phyloP scores from a whole-genome alignment of 139 green algal species.

The Chlorella vulgaris region DNA sequence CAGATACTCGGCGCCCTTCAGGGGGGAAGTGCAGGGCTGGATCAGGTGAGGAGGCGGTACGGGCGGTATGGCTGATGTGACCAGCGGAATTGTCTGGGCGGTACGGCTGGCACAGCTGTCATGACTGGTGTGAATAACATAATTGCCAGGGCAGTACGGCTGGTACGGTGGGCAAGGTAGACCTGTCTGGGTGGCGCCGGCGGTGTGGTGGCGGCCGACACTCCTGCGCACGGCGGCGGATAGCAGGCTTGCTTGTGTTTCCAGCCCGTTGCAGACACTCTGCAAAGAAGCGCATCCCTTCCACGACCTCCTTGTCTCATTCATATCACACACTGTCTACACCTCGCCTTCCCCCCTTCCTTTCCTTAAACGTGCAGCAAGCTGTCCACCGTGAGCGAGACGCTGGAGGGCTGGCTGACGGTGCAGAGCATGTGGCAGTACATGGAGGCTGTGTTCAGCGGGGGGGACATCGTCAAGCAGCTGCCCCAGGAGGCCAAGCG shows the following conservation, averaged over 20 bases:
- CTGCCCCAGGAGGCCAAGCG: constrained; percentile 94
- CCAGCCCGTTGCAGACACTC: background rate
- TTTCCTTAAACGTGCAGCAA: constrained; percentile 64
- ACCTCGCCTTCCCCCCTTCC: constrained; percentile 39
- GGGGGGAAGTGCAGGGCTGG: constrained; percentile 79
- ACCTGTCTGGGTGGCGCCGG: no score
- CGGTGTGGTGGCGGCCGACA: no score
- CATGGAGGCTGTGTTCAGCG: constrained; percentile 96
- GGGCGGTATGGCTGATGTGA: background rate
- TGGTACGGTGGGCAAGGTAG: no score
- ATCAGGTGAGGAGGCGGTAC: constrained; percentile 2
- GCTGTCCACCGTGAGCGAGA: constrained; percentile 89
- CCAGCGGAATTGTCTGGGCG: background rate
- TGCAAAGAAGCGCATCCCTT: background rate
- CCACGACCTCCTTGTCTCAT: background rate
- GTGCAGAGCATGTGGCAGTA: constrained; percentile 97
- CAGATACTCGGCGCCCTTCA: constrained; percentile 87
- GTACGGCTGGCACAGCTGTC: background rate
- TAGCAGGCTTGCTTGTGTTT: no score
- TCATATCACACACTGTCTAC: background rate
- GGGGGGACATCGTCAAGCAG: constrained; percentile 97
- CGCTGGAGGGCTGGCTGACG: constrained; percentile 93
- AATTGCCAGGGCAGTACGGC: no score
- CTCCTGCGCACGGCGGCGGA: no score
- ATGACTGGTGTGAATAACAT: no score